A percentile compares a stretch with the other conserved stretches of the same genome.
These are phyloP conservation scores for Schizosaccharomyces versatilis DNA, from an alignment of 1,139 yeast species.

Conservation along the genomic window DNA sequence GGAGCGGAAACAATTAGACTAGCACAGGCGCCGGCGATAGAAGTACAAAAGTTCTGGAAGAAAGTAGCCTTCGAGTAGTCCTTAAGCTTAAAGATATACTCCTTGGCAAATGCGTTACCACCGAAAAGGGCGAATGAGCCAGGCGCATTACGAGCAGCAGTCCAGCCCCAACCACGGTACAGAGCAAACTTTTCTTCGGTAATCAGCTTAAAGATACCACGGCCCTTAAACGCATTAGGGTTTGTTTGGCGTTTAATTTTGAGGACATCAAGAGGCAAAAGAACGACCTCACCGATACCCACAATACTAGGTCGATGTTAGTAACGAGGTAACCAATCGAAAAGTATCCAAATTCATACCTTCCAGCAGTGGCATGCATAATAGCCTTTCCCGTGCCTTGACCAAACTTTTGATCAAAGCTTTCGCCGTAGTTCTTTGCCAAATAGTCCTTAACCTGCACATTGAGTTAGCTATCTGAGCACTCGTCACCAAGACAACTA, in stretches of 20 bases:
- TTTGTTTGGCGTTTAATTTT: constrained; percentile 97
- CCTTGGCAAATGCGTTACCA: constrained; percentile 96
- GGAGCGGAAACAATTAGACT: constrained; percentile 95
- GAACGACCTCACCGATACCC: constrained; percentile 93
- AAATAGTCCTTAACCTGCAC: constrained; percentile 47
- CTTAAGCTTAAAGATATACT: constrained; percentile 62
- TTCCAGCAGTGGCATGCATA: constrained; percentile 88
- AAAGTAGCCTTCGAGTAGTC: constrained; percentile 87
- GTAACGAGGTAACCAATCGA: background rate
- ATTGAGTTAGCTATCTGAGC: background rate
- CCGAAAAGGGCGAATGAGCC: constrained; percentile 95
- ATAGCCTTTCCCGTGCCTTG: constrained; percentile 90
- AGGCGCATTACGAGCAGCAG: constrained; percentile 98
- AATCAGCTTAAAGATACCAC: constrained; percentile 74
- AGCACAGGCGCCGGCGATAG: constrained; percentile 95
- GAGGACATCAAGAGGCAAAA: constrained; percentile 84
- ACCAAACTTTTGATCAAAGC: constrained; percentile 62
- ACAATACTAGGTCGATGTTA: constrained; percentile 24
- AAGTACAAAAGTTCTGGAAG: constrained; percentile 82
- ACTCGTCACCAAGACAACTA: background rate
- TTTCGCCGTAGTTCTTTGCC: constrained; percentile 45
- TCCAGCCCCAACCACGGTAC: constrained; percentile 99
- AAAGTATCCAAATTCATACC: constrained; percentile 4
- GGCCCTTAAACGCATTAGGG: constrained; percentile 93
- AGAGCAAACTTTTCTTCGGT: constrained; percentile 80